Conservation (phyloP, 1,139 yeast genomes). For the Nakaseomyces nivariensis region DNA sequence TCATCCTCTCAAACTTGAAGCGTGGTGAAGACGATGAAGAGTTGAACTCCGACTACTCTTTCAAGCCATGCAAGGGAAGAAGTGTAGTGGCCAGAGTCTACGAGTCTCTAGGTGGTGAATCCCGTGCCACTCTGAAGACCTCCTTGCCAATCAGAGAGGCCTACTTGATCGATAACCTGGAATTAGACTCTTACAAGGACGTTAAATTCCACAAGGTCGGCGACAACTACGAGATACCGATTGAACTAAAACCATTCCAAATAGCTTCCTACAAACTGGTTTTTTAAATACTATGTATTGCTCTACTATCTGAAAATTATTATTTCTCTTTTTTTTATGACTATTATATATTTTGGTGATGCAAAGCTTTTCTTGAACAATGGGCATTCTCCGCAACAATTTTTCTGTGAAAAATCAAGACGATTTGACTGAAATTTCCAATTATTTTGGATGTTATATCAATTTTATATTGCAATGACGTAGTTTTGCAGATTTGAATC, state of each 20-base stretch:
- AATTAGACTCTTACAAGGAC: slow-evolving; percentile 40
- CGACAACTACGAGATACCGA: slow-evolving; percentile 34
- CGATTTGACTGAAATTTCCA: too few species aligned
- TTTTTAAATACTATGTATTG: slow-evolving; percentile 17
- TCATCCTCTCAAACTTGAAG: slow-evolving; percentile 69
- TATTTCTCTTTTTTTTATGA: too few species aligned
- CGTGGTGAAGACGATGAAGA: slow-evolving; percentile 79
- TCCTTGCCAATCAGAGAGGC: slow-evolving; percentile 41
- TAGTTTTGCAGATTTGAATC: too few species aligned
- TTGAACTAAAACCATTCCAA: slow-evolving; percentile 62
- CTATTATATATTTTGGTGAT: too few species aligned
- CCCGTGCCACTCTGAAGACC: slow-evolving; percentile 41
- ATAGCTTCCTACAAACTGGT: slow-evolving; percentile 54
- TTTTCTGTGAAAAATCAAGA: too few species aligned
- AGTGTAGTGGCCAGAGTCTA: slow-evolving; percentile 66
- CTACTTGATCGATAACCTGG: slow-evolving; percentile 58
- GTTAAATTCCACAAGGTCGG: slow-evolving; percentile 23
- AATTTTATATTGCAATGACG: neutral
- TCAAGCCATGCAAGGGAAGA: slow-evolving; percentile 28
- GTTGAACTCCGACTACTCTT: slow-evolving; percentile 31
- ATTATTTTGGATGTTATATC: too few species aligned
- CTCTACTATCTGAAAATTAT: too few species aligned
- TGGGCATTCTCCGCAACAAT: too few species aligned
- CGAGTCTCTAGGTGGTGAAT: slow-evolving; percentile 76
- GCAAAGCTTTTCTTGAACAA: too few species aligned